Evolutionary conservation across 305 asterid genomes (phyloP), one percentile per base, ranked within the genome.

Genomic region (Solanum hybrid): DNA sequence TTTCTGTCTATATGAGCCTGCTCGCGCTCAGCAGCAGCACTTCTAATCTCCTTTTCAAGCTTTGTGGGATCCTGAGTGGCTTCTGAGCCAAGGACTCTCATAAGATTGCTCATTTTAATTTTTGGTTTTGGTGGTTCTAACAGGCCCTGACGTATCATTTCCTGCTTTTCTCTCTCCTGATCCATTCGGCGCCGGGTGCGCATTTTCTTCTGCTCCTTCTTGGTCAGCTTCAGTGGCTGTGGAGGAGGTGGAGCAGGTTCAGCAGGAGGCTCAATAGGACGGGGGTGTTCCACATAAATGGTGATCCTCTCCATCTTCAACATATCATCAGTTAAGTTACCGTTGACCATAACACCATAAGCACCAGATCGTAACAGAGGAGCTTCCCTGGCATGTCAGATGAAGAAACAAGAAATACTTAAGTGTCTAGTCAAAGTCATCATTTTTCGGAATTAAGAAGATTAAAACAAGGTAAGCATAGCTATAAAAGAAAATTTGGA

Each of bases 21-120:
- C 91, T 98, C 99, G 6, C 99, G 99, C 91, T 98, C 99, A 22
- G 98, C 98, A 42, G 99, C 99, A 84, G 99, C 99, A 60, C 96
- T 97, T 92, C 96, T 92, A 40, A 96, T 94, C 91, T 96, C 99
- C 98, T 93, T 96, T 89, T 96, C 99, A 40, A 97, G 95, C 93
- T 92, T 95, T 9, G 99, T 96, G 88, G 99, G 99, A 89, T 97
- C 98, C 90, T 96, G 99, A 81, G 99, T 96, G 71, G 99, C 99
- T 93, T 97, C 99, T 35, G 99, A 92, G 75, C 99, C 99, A 22
- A 97, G 99, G 88, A 96, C 98, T 91, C 93, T 96, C 98, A 96
- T 96, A 91, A 98, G 97, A 92, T 98, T 96, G 95, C 98, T 96
- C 99, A 96, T 96, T 92, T 98, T 98, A 81, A 97, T 97, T 94